phyloP scores from a whole-genome alignment of 163 green algal species.

The Chlamydomonas reinhardtii region DNA sequence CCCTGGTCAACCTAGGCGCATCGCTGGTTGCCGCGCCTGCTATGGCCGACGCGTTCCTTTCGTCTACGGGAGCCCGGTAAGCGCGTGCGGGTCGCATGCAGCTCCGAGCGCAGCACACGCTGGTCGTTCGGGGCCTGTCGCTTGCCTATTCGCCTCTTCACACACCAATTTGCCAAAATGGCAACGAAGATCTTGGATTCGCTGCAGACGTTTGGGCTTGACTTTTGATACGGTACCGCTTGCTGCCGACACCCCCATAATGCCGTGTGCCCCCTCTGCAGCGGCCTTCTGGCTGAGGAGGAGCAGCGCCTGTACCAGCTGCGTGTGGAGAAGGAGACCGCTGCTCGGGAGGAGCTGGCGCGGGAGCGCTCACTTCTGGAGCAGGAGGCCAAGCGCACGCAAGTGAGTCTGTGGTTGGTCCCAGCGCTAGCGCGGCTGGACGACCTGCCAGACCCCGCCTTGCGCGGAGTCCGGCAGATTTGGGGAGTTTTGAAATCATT shows the following conservation, averaged over 20 bases:
- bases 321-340: conserved; percentile 42
- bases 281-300: conserved; percentile 19
- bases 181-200: background rate
- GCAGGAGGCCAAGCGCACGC: conserved; percentile 33
- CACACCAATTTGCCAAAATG: background rate
- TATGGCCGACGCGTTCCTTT: conserved; percentile 27
- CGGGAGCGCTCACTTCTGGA: conserved; percentile 19
- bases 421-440: no score
- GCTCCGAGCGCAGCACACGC: background rate
- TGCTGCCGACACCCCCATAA: no score
- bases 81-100: background rate
- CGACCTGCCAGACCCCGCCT: no score
- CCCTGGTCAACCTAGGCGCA: conserved; percentile 12
- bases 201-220: background rate
- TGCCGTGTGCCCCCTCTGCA: background rate
- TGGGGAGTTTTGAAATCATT: no score
- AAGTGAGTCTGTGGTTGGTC: background rate
- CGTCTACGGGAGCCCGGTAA: conserved; percentile 37
- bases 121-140: background rate
- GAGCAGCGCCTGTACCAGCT: conserved; percentile 46
- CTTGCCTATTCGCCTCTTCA: background rate
- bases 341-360: conserved; percentile 16
- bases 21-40: background rate
- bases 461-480: no score
- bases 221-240: background rate